phyloP scores from a whole-genome alignment of 805 yeast species.

The Wickerhamiella dianesei region DNA sequence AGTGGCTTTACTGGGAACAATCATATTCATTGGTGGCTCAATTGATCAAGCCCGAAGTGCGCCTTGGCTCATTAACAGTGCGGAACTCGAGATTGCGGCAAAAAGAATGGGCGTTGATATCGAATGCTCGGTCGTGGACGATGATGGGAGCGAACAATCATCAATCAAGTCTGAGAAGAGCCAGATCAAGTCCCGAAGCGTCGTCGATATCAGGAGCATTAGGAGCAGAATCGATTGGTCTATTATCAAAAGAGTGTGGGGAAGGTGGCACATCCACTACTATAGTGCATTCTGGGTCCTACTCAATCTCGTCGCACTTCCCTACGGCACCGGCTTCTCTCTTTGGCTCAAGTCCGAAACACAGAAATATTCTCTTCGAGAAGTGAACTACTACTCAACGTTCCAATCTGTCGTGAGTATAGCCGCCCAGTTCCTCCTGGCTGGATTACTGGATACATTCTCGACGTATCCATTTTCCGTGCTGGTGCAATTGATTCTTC shows the following conservation, averaged over 20 bases:
- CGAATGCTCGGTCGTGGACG: not conserved
- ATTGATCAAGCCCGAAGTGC: not conserved
- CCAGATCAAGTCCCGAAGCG: too few relatives aligned
- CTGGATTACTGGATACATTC: not conserved
- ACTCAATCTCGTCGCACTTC: not conserved
- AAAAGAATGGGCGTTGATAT: not conserved
- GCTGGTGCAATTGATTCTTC: not conserved
- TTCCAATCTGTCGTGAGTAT: not conserved
- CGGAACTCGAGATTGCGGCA: not conserved
- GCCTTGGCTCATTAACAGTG: not conserved
- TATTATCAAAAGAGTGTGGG: not conserved
- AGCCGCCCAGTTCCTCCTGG: not conserved
- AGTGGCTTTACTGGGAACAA: slow-evolving; percentile 26
- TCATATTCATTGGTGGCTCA: not conserved
- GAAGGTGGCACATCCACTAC: not conserved
- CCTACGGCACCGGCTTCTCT: not conserved
- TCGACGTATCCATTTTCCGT: not conserved
- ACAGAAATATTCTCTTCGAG: not conserved
- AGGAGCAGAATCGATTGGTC: not conserved
- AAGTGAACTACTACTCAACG: not conserved
- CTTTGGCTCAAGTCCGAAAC: not conserved
- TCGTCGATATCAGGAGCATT: too few relatives aligned
- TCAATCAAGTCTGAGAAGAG: not conserved
- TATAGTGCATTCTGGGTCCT: not conserved
- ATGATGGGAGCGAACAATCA: not conserved